These are phyloP conservation scores for Epithemia pelagica DNA, from an alignment of 108 stramenopile genomes.

Conservation along the genomic window DNA sequence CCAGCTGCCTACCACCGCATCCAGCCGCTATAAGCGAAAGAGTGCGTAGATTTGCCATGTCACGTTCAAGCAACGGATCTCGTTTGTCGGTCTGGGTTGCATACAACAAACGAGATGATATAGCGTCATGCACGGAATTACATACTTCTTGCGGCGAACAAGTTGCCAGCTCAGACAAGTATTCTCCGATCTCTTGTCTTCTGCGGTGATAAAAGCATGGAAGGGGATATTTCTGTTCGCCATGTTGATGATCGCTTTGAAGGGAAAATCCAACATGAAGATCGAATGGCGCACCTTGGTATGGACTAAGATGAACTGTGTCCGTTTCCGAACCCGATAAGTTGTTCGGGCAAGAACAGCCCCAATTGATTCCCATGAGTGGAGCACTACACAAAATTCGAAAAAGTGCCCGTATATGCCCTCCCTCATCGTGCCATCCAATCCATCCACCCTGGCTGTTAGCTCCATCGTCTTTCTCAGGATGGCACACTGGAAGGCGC, in stretches of 20 bases:
- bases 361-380: constrained; percentile 38
- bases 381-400: constrained; percentile 48
- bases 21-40: constrained; percentile 67
- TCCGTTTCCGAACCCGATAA: background rate
- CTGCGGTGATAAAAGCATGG: constrained; percentile 56
- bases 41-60: constrained; percentile 51
- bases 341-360: constrained; percentile 4
- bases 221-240: background rate
- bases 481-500: constrained; percentile 33
- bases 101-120: constrained; percentile 34
- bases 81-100: constrained; percentile 6
- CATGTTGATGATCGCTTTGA: background rate
- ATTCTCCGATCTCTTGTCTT: constrained; percentile 31
- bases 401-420: constrained; percentile 60
- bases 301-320: constrained; percentile 64
- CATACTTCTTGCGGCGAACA: constrained; percentile 30
- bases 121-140: constrained; percentile 45
- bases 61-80: constrained; percentile 44
- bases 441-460: constrained; percentile 41
- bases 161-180: constrained; percentile 34
- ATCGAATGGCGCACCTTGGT: constrained; percentile 77
- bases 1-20: constrained; percentile 54
- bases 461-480: background rate
- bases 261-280: constrained; percentile 58
- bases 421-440: constrained; percentile 85